Base-by-base conservation (phyloP, 2,329 filamentous ascomycete genomes). In the Cladophialophora chaetospira region DNA sequence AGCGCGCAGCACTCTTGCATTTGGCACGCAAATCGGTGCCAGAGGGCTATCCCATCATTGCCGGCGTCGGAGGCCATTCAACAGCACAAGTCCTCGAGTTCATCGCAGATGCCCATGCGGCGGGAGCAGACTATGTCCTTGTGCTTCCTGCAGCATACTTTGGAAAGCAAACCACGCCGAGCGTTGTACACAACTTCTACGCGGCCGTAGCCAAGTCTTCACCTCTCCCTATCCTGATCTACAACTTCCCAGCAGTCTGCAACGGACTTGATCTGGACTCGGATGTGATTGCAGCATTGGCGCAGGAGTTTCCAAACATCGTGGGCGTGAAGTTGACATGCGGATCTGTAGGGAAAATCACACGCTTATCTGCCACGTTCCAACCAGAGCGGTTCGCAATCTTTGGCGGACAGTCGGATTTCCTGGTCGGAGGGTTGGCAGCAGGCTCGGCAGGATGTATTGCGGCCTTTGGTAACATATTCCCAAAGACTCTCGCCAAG, bases 371-470 rank as follows among this genome's bases (percentile, higher is more conserved):
- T 1, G 79, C 77, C 29, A 73, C 73, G 15, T 77, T 88, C 57
- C 70, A 78, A 0, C 70, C 79, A 0, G 76, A 81, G 2, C 70
- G 78, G 9, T 91, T 91, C 67, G 82, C 86, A 1, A 82, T 84
- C 0, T 90, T 84, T 65, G 87, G 86, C 0, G 84, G 1, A 79
- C 80, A 69, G 75, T 55, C 53, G 13, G 91, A 95, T 74, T 95
- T 95, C 73, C 91, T 89, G 0, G 79, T 89, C 25, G 91, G 93
- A 75, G 93, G 89, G 1, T 81, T 92, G 3, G 81, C 87, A 59
- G 88, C 84, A 45, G 90, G 90, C 45, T 90, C 90, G 40, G 88
- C 84, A 54, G 90, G 91, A 28, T 91, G 94, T 72, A 94, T 95
- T 67, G 89, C 89, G 13, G 91, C 91, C 17, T 86, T 88, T 38